These are phyloP conservation scores for Dentipellis sp. DNA, from an alignment of 768 basidiomycete species.

Conservation along the genomic window DNA sequence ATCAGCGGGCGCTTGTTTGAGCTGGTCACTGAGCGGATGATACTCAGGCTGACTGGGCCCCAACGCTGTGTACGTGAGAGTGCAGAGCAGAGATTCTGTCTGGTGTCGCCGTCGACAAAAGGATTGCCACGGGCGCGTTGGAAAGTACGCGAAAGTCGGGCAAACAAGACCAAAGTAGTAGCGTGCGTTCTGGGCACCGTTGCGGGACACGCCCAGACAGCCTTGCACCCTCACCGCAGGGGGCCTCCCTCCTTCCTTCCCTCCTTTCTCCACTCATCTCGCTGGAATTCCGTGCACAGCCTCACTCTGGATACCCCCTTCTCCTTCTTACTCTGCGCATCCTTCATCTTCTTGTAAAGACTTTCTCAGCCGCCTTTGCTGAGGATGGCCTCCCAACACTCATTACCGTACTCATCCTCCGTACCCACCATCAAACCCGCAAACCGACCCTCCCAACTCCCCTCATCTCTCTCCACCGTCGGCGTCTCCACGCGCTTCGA, in stretches of 20 bases:
- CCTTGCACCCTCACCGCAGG: neutral
- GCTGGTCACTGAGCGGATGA: too few species aligned
- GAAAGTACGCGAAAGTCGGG: too few species aligned
- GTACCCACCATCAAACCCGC: slow-evolving; percentile 7
- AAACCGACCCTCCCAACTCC: slow-evolving; percentile 13
- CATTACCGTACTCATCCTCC: slow-evolving; percentile 15
- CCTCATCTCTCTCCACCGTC: slow-evolving; percentile 11
- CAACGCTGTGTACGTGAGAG: too few species aligned
- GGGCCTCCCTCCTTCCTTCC: neutral
- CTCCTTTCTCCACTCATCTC: neutral
- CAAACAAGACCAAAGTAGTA: too few species aligned
- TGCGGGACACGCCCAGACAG: too few species aligned
- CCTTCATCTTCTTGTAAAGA: slow-evolving; percentile 1
- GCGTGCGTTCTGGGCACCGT: too few species aligned
- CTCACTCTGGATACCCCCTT: neutral
- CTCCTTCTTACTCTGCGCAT: neutral
- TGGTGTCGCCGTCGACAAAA: too few species aligned
- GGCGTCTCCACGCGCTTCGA: slow-evolving; percentile 14
- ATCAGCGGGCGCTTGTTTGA: too few species aligned
- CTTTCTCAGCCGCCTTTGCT: neutral
- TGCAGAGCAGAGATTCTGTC: too few species aligned
- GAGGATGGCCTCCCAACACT: slow-evolving; percentile 14
- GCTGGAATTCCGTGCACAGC: neutral
- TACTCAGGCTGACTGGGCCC: too few species aligned
- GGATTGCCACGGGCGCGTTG: too few species aligned